These are phyloP conservation scores for Termitomyces bulborhizus DNA, from an alignment of 768 basidiomycete genomes.

Conservation along the genomic window DNA sequence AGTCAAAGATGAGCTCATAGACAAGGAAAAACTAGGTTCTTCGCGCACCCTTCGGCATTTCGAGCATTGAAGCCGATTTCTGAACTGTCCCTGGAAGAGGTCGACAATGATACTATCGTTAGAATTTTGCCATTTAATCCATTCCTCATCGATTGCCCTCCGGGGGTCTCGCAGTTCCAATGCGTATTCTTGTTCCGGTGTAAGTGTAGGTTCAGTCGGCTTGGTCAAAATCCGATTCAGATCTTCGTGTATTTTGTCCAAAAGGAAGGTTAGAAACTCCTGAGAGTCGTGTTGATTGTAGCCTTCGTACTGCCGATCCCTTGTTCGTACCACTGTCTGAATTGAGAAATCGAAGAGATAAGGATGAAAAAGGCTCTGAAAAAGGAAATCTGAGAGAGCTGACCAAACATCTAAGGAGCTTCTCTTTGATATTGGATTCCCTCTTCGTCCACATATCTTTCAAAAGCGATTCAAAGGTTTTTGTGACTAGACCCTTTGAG, in stretches of 20 bases:
- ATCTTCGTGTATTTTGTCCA: constrained; percentile 90
- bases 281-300: constrained; percentile 96
- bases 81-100: constrained; percentile 96
- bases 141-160: constrained; percentile 86
- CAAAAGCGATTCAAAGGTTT: constrained; percentile 77
- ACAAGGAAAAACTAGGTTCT: constrained; percentile 11
- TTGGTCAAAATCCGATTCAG: constrained; percentile 78
- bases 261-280: constrained; percentile 90
- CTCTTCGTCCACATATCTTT: constrained; percentile 87
- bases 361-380: not conserved
- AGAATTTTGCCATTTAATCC: constrained; percentile 82
- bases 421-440: constrained; percentile 57
- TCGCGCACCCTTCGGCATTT: constrained; percentile 80
- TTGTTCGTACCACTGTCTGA: not conserved
- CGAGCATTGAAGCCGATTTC: constrained; percentile 82
- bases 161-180: constrained; percentile 68
- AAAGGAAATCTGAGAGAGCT: constrained; percentile 42
- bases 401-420: constrained; percentile 82
- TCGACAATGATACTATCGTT: constrained; percentile 96
- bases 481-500: constrained; percentile 76
- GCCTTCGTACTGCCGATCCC: constrained; percentile 60
- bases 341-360: not conserved
- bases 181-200: constrained; percentile 80
- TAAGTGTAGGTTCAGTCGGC: constrained; percentile 47
- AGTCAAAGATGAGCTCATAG: not conserved